Conservation (phyloP, 768 basidiomycete species). For the Symmetrospora coprosmae region DNA sequence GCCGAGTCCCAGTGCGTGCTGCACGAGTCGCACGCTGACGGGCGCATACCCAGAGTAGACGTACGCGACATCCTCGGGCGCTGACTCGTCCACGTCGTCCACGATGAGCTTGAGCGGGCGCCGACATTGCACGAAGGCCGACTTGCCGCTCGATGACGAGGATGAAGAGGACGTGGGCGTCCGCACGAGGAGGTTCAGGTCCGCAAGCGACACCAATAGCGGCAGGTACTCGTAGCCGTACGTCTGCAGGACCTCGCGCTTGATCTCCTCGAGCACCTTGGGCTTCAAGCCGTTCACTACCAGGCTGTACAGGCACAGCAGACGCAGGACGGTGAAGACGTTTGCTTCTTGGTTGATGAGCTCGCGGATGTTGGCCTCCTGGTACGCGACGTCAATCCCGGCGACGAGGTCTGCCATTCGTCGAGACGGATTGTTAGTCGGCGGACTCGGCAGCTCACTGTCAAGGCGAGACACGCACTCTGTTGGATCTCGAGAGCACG, state of each 20-base stretch:
- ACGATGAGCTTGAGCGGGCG: constrained; percentile 82
- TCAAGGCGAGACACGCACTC: constrained; percentile 44
- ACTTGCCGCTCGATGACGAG: constrained; percentile 44
- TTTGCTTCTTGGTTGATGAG: constrained; percentile 75
- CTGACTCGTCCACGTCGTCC: constrained; percentile 52
- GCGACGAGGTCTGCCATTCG: constrained; percentile 64
- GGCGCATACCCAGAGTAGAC: constrained; percentile 97
- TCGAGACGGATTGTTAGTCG: neutral
- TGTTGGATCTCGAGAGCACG: constrained; percentile 88
- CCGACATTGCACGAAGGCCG: constrained; percentile 57
- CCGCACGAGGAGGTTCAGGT: constrained; percentile 46
- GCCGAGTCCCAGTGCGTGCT: constrained; percentile 47
- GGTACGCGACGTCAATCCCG: constrained; percentile 66
- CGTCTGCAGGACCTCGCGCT: constrained; percentile 69
- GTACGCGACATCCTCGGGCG: constrained; percentile 83
- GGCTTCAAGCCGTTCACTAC: constrained; percentile 72
- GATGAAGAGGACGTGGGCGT: constrained; percentile 47
- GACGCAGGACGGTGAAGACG: constrained; percentile 58
- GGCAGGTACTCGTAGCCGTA: constrained; percentile 50
- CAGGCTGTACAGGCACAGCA: constrained; percentile 74
- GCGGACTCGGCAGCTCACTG: neutral
- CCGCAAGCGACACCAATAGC: constrained; percentile 40
- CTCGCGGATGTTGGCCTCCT: constrained; percentile 77
- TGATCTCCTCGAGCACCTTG: constrained; percentile 70
- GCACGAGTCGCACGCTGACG: constrained; percentile 75